These are phyloP conservation scores for Xylariaceae sp. DNA, from an alignment of 2,329 filamentous ascomycete genomes.

Conservation along the genomic window DNA sequence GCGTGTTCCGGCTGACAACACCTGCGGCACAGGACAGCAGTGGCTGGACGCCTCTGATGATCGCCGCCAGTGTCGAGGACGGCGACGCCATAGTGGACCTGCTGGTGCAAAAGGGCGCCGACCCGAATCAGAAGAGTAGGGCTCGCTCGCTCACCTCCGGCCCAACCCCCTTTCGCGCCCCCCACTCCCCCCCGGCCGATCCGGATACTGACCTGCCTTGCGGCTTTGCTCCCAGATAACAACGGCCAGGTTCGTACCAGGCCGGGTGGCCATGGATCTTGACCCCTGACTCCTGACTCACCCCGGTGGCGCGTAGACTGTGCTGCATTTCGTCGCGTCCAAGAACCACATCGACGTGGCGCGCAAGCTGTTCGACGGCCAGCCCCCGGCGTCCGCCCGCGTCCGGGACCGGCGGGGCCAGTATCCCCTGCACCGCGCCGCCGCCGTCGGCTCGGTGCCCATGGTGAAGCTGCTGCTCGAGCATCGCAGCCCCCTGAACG, in stretches of 20 bases:
- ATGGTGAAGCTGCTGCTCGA: conserved; percentile 75
- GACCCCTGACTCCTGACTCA: background rate
- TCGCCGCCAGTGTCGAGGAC: conserved; percentile 67
- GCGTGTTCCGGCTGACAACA: conserved; percentile 2
- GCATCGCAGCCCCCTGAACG: conserved; percentile 72
- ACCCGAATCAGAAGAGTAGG: conserved; percentile 70
- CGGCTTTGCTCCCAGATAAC: conserved; percentile 39
- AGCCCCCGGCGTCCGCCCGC: conserved; percentile 63
- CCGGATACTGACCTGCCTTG: background rate
- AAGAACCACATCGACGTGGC: conserved; percentile 82
- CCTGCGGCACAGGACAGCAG: conserved; percentile 51
- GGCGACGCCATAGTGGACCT: conserved; percentile 61
- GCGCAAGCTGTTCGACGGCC: conserved; percentile 64
- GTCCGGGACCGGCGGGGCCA: conserved; percentile 84
- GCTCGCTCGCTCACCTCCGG: too few species aligned
- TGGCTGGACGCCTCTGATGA: conserved; percentile 82
- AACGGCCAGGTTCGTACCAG: conserved; percentile 48
- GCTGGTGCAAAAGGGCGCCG: conserved; percentile 61
- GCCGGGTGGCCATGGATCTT: background rate
- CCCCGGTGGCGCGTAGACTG: conserved; percentile 52
- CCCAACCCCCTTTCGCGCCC: background rate
- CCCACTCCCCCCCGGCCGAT: background rate
- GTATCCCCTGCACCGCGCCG: conserved; percentile 82
- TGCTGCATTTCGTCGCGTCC: conserved; percentile 83
- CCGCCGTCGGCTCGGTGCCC: conserved; percentile 81